phyloP scores from a whole-genome alignment of 192 early-diverging fungal genomes.

The Umbelopsis vinacea region DNA sequence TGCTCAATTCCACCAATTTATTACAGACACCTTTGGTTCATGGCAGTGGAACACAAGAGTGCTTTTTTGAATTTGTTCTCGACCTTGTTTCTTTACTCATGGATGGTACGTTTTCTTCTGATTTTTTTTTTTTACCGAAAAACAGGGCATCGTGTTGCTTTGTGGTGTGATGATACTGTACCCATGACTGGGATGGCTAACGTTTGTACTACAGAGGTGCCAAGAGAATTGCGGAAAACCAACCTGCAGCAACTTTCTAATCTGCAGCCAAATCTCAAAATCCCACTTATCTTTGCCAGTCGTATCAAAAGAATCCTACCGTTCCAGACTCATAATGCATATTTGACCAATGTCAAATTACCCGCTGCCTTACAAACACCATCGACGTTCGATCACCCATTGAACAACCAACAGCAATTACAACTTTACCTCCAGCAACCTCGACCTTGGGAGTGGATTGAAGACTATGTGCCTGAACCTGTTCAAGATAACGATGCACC shows the following conservation, averaged over 20 bases:
- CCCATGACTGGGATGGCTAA: not conserved
- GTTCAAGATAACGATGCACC: constrained; percentile 42
- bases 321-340: constrained; percentile 58
- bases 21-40: constrained; percentile 50
- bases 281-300: constrained; percentile 53
- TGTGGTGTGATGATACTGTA: not conserved
- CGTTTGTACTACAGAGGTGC: constrained; percentile 35
- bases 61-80: constrained; percentile 59
- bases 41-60: constrained; percentile 56
- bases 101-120: constrained; percentile 48
- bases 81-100: constrained; percentile 57
- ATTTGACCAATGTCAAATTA: constrained; percentile 49
- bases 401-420: constrained; percentile 25
- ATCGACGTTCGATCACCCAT: constrained; percentile 23
- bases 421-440: constrained; percentile 44
- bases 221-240: constrained; percentile 48
- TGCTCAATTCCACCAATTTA: not conserved
- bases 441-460: constrained; percentile 60
- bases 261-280: constrained; percentile 17
- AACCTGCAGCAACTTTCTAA: constrained; percentile 40
- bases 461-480: constrained; percentile 52
- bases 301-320: constrained; percentile 56
- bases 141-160: too few relatives aligned
- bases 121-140: too few relatives aligned
- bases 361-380: constrained; percentile 30